Evolutionary conservation across 768 basidiomycete species (phyloP).

Genomic region (Rhodotorula kratochvilovae): DNA sequence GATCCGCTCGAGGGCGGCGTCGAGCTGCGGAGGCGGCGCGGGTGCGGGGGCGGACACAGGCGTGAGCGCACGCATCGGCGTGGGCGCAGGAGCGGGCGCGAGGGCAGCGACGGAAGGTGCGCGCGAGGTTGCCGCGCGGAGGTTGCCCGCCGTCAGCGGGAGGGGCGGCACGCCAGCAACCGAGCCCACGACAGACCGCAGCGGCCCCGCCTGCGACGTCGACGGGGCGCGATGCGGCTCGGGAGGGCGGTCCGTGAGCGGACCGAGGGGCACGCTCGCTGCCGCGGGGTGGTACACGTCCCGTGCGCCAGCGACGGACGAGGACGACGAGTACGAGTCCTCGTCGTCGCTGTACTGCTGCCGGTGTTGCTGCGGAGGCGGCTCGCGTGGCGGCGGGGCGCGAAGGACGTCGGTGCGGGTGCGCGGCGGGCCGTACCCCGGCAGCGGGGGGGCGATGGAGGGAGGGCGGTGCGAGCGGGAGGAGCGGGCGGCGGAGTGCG

Average conservation of each 20-base stretch:
- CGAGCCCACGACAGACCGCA: too few species aligned
- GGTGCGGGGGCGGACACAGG: not conserved
- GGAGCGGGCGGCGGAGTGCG: not conserved
- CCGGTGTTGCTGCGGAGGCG: not conserved
- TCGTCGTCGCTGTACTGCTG: not conserved
- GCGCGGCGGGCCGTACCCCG: slow-evolving; percentile 34
- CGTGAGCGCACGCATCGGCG: not conserved
- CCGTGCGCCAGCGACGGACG: not conserved
- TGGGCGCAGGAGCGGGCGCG: not conserved
- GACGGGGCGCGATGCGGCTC: too few species aligned
- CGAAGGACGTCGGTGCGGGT: slow-evolving; percentile 5
- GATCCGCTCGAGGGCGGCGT: slow-evolving; percentile 71
- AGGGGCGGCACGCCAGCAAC: not conserved
- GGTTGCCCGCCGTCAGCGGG: slow-evolving; percentile 1
- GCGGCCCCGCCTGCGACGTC: too few species aligned
- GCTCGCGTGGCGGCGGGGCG: not conserved
- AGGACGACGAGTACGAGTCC: not conserved
- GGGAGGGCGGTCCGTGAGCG: not conserved
- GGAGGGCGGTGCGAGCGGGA: not conserved
- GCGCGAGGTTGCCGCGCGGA: not conserved
- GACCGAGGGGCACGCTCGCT: not conserved
- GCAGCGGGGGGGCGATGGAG: slow-evolving; percentile 22
- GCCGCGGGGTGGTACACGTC: not conserved
- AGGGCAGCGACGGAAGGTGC: not conserved
- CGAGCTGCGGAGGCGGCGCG: slow-evolving; percentile 51